Conservation (phyloP, 148 eudicot species). For the Amaranthus hypochondriacus region DNA sequence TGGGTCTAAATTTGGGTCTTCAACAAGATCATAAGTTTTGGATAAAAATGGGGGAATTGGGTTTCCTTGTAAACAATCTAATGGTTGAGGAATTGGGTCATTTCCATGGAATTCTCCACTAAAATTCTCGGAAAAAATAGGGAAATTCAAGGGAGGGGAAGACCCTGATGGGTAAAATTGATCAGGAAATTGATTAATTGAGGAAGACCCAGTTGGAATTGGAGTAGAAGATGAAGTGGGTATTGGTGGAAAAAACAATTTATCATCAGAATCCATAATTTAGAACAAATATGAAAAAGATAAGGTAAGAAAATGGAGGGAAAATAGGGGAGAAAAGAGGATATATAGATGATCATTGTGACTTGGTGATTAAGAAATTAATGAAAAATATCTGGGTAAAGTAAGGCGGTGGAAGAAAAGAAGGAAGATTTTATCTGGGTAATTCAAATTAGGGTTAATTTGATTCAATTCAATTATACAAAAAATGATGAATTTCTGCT, state of each 20-base stretch:
- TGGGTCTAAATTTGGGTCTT: conserved; percentile 48
- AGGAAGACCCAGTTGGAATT: not conserved
- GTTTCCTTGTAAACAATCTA: conserved; percentile 40
- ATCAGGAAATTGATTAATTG: too few species aligned
- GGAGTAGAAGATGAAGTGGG: conserved; percentile 3
- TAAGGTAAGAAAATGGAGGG: not conserved
- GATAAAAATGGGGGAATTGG: conserved; percentile 77
- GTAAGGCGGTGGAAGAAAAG: conserved; percentile 28
- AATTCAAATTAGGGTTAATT: too few species aligned
- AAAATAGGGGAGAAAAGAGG: not conserved
- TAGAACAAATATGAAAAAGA: not conserved
- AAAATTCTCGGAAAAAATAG: not conserved
- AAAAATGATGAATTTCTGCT: too few species aligned
- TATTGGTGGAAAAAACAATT: not conserved
- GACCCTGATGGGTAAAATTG: conserved; percentile 4
- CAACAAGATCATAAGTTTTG: conserved; percentile 77
- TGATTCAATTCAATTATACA: too few species aligned
- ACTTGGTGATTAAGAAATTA: conserved; percentile 30
- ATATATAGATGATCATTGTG: conserved; percentile 23
- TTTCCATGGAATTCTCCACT: not conserved
- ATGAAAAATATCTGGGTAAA: conserved; percentile 23
- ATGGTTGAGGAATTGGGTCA: conserved; percentile 40
- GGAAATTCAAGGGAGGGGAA: not conserved
- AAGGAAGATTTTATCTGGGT: too few species aligned
- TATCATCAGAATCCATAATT: conserved; percentile 14